Evolutionary conservation across 768 basidiomycete species (phyloP).

Genomic region (Mycena maculata): DNA sequence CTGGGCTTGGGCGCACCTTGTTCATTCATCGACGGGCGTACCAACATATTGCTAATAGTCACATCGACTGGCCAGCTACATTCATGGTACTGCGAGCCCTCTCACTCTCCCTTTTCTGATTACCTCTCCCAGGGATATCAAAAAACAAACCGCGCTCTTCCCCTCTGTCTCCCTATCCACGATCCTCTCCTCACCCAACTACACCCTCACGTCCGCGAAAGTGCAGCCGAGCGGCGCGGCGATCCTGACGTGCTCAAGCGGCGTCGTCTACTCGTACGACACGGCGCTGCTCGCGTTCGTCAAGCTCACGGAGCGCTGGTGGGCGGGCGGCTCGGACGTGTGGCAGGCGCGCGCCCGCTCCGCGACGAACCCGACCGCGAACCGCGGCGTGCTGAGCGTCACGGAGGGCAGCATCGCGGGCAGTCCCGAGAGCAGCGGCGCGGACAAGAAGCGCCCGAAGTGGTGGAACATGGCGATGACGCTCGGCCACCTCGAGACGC

Average conservation of each 20-base stretch:
- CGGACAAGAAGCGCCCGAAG: slow-evolving; percentile 64
- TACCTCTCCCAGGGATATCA: slow-evolving; percentile 71
- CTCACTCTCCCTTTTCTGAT: background rate
- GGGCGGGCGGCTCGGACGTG: slow-evolving; percentile 82
- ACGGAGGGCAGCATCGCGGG: slow-evolving; percentile 61
- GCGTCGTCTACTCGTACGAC: slow-evolving; percentile 87
- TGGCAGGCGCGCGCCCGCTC: slow-evolving; percentile 81
- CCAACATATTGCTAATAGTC: slow-evolving; percentile 74
- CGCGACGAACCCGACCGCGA: slow-evolving; percentile 49
- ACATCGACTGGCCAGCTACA: slow-evolving; percentile 79
- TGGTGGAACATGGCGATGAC: slow-evolving; percentile 90
- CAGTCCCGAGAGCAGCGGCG: slow-evolving; percentile 36
- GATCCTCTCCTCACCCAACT: slow-evolving; percentile 69
- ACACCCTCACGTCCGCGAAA: slow-evolving; percentile 69
- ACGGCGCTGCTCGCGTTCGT: slow-evolving; percentile 73
- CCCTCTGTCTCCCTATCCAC: slow-evolving; percentile 71
- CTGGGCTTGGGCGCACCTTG: slow-evolving; percentile 78
- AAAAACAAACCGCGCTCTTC: slow-evolving; percentile 72
- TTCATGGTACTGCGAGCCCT: slow-evolving; percentile 68
- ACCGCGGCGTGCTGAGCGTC: slow-evolving; percentile 65
- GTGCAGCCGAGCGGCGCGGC: slow-evolving; percentile 87
- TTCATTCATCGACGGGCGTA: slow-evolving; percentile 74
- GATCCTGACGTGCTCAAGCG: slow-evolving; percentile 79
- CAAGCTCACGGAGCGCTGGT: slow-evolving; percentile 85
- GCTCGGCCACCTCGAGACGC: slow-evolving; percentile 89